Conservation (phyloP, 2,329 filamentous ascomycete species). For the Grosmannia serpens region DNA sequence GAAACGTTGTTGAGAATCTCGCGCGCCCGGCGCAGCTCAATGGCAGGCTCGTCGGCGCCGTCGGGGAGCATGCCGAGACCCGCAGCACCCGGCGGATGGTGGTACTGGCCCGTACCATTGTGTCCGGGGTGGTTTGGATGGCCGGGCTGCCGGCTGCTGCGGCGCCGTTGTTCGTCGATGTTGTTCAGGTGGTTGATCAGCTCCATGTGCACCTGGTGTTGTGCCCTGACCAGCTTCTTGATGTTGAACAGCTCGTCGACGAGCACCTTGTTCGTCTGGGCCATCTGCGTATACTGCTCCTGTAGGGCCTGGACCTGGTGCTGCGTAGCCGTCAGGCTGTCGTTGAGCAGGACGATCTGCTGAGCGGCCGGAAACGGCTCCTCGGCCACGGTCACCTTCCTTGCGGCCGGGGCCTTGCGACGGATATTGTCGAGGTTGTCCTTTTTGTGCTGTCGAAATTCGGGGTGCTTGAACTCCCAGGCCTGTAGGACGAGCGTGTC, state of each 20-base stretch:
- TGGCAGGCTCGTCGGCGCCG: conserved; percentile 32
- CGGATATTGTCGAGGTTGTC: conserved; percentile 94
- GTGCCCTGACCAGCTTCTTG: conserved; percentile 48
- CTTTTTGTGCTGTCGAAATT: conserved; percentile 92
- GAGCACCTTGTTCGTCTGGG: conserved; percentile 49
- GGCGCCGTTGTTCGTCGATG: conserved; percentile 30
- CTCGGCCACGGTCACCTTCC: conserved; percentile 52
- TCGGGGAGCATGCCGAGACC: conserved; percentile 30
- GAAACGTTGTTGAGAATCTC: conserved; percentile 43
- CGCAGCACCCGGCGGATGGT: conserved; percentile 20
- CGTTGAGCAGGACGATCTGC: conserved; percentile 80
- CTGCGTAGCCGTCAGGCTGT: conserved; percentile 79
- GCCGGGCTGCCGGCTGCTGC: conserved; percentile 26
- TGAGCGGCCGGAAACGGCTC: conserved; percentile 72
- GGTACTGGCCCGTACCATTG: conserved; percentile 26
- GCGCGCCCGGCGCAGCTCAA: conserved; percentile 43
- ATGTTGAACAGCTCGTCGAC: conserved; percentile 49
- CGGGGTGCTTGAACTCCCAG: conserved; percentile 96
- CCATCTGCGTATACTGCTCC: conserved; percentile 71
- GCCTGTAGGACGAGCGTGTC: conserved; percentile 36
- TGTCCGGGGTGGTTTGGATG: conserved; percentile 25
- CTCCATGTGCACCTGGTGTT: conserved; percentile 46
- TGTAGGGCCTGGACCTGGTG: conserved; percentile 84
- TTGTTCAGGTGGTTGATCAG: conserved; percentile 44
- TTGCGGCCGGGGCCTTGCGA: conserved; percentile 82